Evolutionary conservation across 257 asterid species (phyloP).

Genomic region (Leptodermis oblonga): DNA sequence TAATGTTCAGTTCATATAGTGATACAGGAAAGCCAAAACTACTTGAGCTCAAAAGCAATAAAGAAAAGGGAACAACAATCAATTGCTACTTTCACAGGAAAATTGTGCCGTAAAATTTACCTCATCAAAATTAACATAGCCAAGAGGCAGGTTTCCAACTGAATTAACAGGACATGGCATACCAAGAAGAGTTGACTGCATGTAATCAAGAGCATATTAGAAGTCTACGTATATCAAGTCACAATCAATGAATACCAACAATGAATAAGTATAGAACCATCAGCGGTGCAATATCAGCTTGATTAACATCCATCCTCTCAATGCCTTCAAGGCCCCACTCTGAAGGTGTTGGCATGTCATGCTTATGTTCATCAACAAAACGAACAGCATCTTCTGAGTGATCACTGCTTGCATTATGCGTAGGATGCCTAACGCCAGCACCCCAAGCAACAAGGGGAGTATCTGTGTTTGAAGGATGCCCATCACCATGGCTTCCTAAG

Average conservation of each 20-base stretch:
- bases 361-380: conserved; percentile 84
- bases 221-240: conserved; percentile 4
- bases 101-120: conserved; percentile 34
- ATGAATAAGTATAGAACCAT: conserved; percentile 57
- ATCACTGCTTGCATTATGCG: conserved; percentile 37
- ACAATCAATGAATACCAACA: conserved; percentile 8
- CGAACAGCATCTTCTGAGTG: conserved; percentile 43
- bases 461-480: conserved; percentile 92
- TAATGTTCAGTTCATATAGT: background rate
- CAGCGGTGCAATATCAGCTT: conserved; percentile 96
- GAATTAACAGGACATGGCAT: conserved; percentile 91
- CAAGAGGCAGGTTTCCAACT: conserved; percentile 90
- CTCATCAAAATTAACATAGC: conserved; percentile 58
- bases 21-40: background rate
- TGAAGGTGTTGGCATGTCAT: conserved; percentile 78
- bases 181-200: conserved; percentile 94
- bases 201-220: conserved; percentile 27
- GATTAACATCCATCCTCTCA: conserved; percentile 92
- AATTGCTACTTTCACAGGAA: background rate
- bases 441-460: conserved; percentile 99
- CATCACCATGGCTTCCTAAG: conserved; percentile 98
- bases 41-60: background rate
- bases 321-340: conserved; percentile 91
- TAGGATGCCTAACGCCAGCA: conserved; percentile 70
- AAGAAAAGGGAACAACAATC: background rate